Evolutionary conservation across 1,139 yeast genomes (phyloP).

Genomic region (Kurtzmaniella quercitrusa): DNA sequence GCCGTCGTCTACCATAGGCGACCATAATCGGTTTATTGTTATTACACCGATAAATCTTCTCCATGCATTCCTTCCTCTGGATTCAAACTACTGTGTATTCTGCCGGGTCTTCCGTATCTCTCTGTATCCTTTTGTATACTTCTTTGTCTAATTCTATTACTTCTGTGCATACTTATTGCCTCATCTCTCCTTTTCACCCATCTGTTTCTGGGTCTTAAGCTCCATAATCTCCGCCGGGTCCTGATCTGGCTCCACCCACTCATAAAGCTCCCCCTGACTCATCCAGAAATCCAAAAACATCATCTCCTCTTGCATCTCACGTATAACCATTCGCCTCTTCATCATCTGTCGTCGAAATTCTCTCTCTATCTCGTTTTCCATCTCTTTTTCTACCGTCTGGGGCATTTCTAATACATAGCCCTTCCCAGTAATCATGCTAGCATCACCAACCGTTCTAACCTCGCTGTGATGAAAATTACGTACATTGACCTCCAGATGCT

Average conservation of each 20-base stretch:
- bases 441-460: slow-evolving; percentile 19
- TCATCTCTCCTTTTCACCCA: not conserved
- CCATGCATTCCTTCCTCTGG: too few relatives aligned
- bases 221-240: slow-evolving; percentile 37
- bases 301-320: slow-evolving; percentile 32
- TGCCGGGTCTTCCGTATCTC: too few relatives aligned
- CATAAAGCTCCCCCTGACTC: slow-evolving; percentile 32
- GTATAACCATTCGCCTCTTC: slow-evolving; percentile 26
- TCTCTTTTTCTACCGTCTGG: not conserved
- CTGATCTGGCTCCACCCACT: slow-evolving; percentile 48
- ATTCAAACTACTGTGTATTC: too few relatives aligned
- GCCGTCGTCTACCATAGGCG: too few relatives aligned
- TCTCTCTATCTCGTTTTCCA: slow-evolving; percentile 6
- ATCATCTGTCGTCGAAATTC: slow-evolving; percentile 22
- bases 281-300: slow-evolving; percentile 36
- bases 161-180: not conserved
- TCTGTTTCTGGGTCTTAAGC: slow-evolving; percentile 7
- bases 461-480: slow-evolving; percentile 35
- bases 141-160: not conserved
- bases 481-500: slow-evolving; percentile 35
- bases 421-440: slow-evolving; percentile 17
- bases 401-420: slow-evolving; percentile 30
- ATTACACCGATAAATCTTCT: too few relatives aligned
- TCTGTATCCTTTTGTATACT: not conserved
- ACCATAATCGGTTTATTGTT: too few relatives aligned